These are phyloP conservation scores for Solanum ossicruentum DNA, from an alignment of 257 asterid species.

Conservation along the genomic window DNA sequence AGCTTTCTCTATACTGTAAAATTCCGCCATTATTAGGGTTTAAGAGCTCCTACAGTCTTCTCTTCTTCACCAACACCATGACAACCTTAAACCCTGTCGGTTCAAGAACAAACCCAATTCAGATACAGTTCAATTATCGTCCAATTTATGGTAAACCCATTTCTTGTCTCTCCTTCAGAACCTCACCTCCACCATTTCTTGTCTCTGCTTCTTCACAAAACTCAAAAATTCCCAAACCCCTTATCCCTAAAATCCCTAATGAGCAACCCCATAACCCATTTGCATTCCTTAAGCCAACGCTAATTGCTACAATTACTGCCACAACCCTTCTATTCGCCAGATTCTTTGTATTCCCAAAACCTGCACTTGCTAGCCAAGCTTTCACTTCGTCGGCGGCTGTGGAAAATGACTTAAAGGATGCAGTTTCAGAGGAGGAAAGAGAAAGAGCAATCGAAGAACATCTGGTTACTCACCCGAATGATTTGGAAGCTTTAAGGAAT, in stretches of 20 bases:
- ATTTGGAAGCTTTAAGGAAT: slow-evolving; percentile 28
- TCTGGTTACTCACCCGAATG: slow-evolving; percentile 39
- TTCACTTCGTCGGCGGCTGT: slow-evolving; percentile 11
- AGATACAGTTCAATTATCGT: slow-evolving; percentile 3
- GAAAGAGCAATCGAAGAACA: slow-evolving; percentile 39
- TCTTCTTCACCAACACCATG: slow-evolving; percentile 1
- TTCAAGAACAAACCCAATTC: slow-evolving; percentile 3
- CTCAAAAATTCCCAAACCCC: not conserved
- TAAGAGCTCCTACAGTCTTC: not conserved
- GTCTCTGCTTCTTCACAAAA: not conserved
- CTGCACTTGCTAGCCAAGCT: slow-evolving; percentile 2
- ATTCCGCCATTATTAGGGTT: not conserved
- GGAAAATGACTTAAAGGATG: slow-evolving; percentile 19
- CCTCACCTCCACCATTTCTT: not conserved
- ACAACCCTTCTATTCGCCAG: slow-evolving; percentile 13
- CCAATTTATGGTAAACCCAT: slow-evolving; percentile 10
- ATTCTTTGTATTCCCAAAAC: slow-evolving; percentile 3
- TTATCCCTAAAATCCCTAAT: not conserved
- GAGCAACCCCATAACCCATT: not conserved
- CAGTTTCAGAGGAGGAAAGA: slow-evolving; percentile 24
- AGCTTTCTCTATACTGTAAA: not conserved
- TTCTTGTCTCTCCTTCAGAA: slow-evolving; percentile 13
- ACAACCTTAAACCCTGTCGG: slow-evolving; percentile 8
- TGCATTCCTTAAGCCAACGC: slow-evolving; percentile 7
- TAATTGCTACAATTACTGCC: slow-evolving; percentile 18